Evolutionary conservation across 805 yeast genomes (phyloP).

Genomic region (Maudiozyma pseudohumilis): DNA sequence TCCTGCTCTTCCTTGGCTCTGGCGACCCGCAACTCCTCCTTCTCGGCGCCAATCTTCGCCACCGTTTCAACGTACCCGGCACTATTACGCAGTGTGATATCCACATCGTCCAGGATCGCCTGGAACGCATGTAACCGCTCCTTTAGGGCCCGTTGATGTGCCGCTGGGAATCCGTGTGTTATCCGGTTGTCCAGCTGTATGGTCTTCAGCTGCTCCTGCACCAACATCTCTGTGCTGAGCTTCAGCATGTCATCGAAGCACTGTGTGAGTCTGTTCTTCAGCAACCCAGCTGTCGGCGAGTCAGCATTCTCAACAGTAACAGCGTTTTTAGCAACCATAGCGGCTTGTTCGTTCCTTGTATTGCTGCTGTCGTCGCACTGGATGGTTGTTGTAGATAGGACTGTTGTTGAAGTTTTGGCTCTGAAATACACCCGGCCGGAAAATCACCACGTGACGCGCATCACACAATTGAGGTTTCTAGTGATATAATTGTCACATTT

Average conservation of each 20-base stretch:
- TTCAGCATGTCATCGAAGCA: slow-evolving; percentile 28
- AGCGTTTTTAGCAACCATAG: slow-evolving; percentile 5
- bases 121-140: slow-evolving; percentile 25
- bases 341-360: too few relatives aligned
- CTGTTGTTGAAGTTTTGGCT: too few relatives aligned
- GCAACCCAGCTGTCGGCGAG: slow-evolving; percentile 1
- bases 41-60: slow-evolving; percentile 22
- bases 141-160: slow-evolving; percentile 19
- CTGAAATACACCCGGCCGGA: too few relatives aligned
- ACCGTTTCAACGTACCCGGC: slow-evolving; percentile 23
- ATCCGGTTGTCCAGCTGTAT: slow-evolving; percentile 23
- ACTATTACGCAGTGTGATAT: slow-evolving; percentile 20
- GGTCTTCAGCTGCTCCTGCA: slow-evolving; percentile 28
- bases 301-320: slow-evolving; percentile 2
- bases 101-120: slow-evolving; percentile 25
- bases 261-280: slow-evolving; percentile 22
- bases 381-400: too few relatives aligned
- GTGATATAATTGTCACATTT: too few relatives aligned
- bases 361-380: too few relatives aligned
- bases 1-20: slow-evolving; percentile 11
- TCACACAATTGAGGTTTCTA: too few relatives aligned
- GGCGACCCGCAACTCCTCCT: slow-evolving; percentile 18
- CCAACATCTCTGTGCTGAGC: slow-evolving; percentile 28
- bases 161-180: slow-evolving; percentile 19
- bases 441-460: too few relatives aligned